A percentile compares a stretch with the other conserved stretches of the same genome.
phyloP scores from a whole-genome alignment of 768 basidiomycete genomes.

The Scleroderma bovista region DNA sequence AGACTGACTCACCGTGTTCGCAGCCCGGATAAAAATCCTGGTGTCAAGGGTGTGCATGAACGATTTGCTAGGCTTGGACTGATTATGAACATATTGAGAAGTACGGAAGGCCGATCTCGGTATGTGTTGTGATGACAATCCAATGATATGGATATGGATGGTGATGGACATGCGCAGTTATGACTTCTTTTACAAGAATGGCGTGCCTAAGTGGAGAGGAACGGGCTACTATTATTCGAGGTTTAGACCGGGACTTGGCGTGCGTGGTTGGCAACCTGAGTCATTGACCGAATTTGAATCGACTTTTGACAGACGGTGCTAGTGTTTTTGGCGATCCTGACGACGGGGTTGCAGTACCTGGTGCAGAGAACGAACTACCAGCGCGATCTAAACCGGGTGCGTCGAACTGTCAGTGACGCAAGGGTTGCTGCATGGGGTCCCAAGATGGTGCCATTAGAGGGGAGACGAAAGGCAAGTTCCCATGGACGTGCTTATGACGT shows the following conservation, averaged over 20 bases:
- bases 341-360: constrained; percentile 77
- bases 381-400: constrained; percentile 66
- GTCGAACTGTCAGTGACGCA: constrained; percentile 56
- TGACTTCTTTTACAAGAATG: constrained; percentile 95
- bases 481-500: neutral
- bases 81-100: constrained; percentile 75
- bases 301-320: constrained; percentile 54
- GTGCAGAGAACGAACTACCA: constrained; percentile 75
- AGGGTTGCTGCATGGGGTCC: constrained; percentile 77
- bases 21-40: constrained; percentile 95
- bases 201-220: constrained; percentile 94
- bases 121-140: constrained; percentile 31
- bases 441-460: constrained; percentile 57
- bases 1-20: neutral
- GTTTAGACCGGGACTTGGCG: constrained; percentile 88
- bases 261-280: constrained; percentile 29
- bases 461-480: constrained; percentile 58
- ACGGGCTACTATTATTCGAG: constrained; percentile 96
- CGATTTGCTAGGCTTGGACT: constrained; percentile 91
- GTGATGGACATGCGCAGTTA: constrained; percentile 42
- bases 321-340: constrained; percentile 68
- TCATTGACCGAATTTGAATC: neutral
- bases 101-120: constrained; percentile 70
- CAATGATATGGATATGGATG: neutral
- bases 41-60: constrained; percentile 75